These are phyloP conservation scores for Macrophomina pseudophaseolina DNA, from an alignment of 2,329 filamentous ascomycete genomes.

Conservation along the genomic window DNA sequence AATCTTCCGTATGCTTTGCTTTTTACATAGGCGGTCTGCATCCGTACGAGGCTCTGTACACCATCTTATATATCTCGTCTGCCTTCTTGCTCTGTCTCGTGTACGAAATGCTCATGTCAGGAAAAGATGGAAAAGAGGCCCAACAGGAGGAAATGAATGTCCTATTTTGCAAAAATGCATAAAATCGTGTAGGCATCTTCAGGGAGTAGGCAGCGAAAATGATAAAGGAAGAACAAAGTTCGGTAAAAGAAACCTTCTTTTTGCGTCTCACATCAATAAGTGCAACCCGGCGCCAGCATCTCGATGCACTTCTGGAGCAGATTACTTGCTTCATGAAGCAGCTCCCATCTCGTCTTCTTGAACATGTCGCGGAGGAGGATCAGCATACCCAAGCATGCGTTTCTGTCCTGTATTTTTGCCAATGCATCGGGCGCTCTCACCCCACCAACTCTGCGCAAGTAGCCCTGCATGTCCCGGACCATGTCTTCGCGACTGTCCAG, in stretches of 20 bases:
- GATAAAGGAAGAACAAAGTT: neutral
- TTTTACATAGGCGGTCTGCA: neutral
- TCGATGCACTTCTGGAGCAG: slow-evolving; percentile 81
- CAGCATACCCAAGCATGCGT: slow-evolving; percentile 80
- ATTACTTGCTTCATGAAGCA: slow-evolving; percentile 84
- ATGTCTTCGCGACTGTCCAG: slow-evolving; percentile 69
- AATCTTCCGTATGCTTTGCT: neutral
- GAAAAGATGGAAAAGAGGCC: neutral
- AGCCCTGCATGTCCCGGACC: slow-evolving; percentile 78
- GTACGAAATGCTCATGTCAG: neutral
- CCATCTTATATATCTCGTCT: neutral
- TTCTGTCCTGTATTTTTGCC: slow-evolving; percentile 73
- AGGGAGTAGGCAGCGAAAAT: neutral
- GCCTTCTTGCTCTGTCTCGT: neutral
- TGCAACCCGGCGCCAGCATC: slow-evolving; percentile 48
- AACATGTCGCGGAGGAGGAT: slow-evolving; percentile 84
- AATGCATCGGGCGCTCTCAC: slow-evolving; percentile 79
- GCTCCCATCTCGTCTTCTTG: slow-evolving; percentile 83
- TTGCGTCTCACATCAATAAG: neutral
- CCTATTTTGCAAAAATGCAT: neutral
- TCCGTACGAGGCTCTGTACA: neutral
- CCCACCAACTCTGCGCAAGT: slow-evolving; percentile 73
- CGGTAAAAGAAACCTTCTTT: neutral
- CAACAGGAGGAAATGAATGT: neutral
- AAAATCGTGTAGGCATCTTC: neutral